Percentiles rank a stretch among this genome's conserved stretches.
Conservation (phyloP, 2,329 filamentous ascomycete species). For the Penicillium sp. region DNA sequence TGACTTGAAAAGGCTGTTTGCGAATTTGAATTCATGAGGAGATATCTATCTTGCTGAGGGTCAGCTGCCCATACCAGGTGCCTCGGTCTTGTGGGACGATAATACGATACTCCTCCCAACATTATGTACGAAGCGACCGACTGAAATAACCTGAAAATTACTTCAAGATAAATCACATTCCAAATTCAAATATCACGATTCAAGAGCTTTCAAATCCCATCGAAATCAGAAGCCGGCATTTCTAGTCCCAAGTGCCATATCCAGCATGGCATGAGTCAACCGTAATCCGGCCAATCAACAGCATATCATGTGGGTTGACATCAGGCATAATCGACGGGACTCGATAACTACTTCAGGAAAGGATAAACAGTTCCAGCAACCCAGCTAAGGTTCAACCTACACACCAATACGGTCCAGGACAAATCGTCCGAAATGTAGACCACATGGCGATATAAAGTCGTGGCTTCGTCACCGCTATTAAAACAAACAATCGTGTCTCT, state of each 20-base stretch:
- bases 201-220: neutral
- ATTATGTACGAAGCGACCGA: neutral
- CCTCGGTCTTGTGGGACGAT: neutral
- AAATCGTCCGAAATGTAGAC: neutral
- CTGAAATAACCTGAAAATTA: neutral
- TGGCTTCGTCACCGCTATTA: neutral
- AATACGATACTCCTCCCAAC: neutral
- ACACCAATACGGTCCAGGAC: neutral
- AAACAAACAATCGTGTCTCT: neutral
- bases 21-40: neutral
- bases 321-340: constrained; percentile 24
- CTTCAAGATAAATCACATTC: neutral
- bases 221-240: neutral
- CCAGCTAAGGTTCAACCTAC: constrained; percentile 6
- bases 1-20: neutral
- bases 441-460: constrained; percentile 5
- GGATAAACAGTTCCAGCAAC: constrained; percentile 21
- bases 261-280: neutral
- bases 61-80: neutral
- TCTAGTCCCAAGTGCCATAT: neutral
- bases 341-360: constrained; percentile 34
- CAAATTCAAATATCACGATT: neutral
- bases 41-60: neutral
- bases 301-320: constrained; percentile 4
- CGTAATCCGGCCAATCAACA: neutral